Evolutionary conservation across 768 basidiomycete genomes (phyloP), one percentile per base, ranked within the genome.

Genomic region (Daedalea quercina): DNA sequence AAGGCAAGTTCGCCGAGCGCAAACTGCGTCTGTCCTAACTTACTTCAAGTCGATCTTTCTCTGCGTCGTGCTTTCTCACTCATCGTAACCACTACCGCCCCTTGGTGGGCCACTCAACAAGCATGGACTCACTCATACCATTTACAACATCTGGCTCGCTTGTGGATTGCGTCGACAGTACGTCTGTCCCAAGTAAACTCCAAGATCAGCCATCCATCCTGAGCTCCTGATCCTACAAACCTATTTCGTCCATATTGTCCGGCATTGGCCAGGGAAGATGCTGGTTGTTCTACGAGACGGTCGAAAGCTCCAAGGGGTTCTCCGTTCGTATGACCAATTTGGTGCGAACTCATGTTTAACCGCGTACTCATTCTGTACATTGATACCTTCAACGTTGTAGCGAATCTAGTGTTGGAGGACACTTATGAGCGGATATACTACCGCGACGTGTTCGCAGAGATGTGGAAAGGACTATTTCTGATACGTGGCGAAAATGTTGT

Each of bases 141-240:
- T 98, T 98, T 75, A 99, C 96, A 55, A 99, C 96, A 20, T 97
- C 94, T 49, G 96, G 96, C 65, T 94, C 95, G 59, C 82, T 99
- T 59, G 90, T 97, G 71, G 96, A 98, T 80, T 93, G 93, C 71
- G 96, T 99, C 76, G 96, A 99, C 86, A 96, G 96, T 99, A 85
- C 87, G 96, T 90, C 80, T 81, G 72, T 78, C 76, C 61, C 56
- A 61, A 70, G 65, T 69, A 69, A 68, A 63, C 63, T 70, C 64
- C 56, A 64, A 48, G 58, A 47, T 54, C 50, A 51, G 37, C 59
- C 49, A 49, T 56, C 57, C 54, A 56, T 51, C 63, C 60, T 65
- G 57, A 65, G 60, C 63, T 54, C 60, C 48, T 62, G 52, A 49
- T 44, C 54, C 43, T 51, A 57, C 19, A 3, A 15, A 40, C 6